Conservation (phyloP, 129 eudicot species). For the Ambrosia trifida region DNA sequence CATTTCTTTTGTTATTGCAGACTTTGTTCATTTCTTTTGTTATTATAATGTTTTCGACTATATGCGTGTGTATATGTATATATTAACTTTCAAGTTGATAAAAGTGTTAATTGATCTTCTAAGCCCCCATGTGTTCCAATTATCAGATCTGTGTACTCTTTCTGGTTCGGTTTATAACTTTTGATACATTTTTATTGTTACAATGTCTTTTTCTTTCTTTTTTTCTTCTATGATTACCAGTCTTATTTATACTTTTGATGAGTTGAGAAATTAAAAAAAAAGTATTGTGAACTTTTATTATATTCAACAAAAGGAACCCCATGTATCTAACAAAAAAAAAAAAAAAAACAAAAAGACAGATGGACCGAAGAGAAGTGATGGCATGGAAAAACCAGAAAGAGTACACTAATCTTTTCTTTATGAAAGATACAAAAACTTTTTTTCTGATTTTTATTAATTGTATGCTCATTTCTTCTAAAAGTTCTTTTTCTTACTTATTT, state of each 20-base stretch:
- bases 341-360: too few relatives aligned
- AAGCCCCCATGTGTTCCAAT: too few relatives aligned
- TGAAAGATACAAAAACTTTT: not conserved
- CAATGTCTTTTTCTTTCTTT: not conserved
- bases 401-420: not conserved
- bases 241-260: not conserved
- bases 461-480: not conserved
- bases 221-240: not conserved
- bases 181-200: not conserved
- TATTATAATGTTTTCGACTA: too few relatives aligned
- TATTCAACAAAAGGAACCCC: too few relatives aligned
- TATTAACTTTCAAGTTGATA: too few relatives aligned
- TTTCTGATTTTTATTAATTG: not conserved
- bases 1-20: too few relatives aligned
- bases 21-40: too few relatives aligned
- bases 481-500: not conserved
- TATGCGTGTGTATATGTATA: not conserved
- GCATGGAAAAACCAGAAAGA: too few relatives aligned
- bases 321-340: too few relatives aligned
- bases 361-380: too few relatives aligned
- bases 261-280: not conserved
- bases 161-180: not conserved
- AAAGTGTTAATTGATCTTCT: too few relatives aligned
- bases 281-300: too few relatives aligned
- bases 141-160: not conserved